Base-by-base conservation (phyloP, 768 basidiomycete species). In the Boletus rubroflammeus region DNA sequence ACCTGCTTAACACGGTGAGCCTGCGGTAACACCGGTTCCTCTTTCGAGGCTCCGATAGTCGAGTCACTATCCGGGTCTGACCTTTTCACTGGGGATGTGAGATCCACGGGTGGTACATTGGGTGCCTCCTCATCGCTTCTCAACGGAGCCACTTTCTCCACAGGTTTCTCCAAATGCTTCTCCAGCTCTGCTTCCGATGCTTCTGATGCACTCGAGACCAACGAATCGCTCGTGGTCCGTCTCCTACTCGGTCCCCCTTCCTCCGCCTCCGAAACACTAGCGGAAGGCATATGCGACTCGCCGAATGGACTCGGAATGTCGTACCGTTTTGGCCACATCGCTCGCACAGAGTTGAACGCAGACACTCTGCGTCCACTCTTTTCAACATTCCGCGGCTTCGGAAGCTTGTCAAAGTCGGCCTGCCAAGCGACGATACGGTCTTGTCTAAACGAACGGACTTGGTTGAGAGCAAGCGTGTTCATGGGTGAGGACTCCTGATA, bases 341-440 rank as follows among this genome's bases (percentile, higher is more conserved):
- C 81, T 29, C 85, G 79, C 47, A 90, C 77, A 25, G 89, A 84
- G 26, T 78, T 78, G 59, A 92, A 88, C 0, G 85, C 78, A 21
- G 88, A 86, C 5, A 77, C 65, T 56, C 81, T 76, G 51, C 82
- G 82, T 35, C 73, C 73, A 50, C 67, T 75, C 60, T 77, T 80
- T 52, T 84, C 85, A 21, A 54, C 62, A 66, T 78, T 76, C 58
- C 82, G 86, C 51, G 79, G 85, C 64, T 88, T 90, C 7, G 88
- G 87, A 28, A 98, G 77, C 48, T 84, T 82, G 61, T 93, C 89
- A 60, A 96, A 93, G 66, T 98, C 93, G 57, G 82, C 82, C 69
- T 99, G 94, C 91, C 95, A 98, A n/a, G 89, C 90, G 15, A 96
- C 92, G 44, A 96, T 92, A 67, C 88, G 88, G 62, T 96, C 93